Percentiles rank a stretch among this genome's conserved stretches.
Conservation (phyloP, 768 basidiomycete genomes). For the Pleurotus pulmonarius region DNA sequence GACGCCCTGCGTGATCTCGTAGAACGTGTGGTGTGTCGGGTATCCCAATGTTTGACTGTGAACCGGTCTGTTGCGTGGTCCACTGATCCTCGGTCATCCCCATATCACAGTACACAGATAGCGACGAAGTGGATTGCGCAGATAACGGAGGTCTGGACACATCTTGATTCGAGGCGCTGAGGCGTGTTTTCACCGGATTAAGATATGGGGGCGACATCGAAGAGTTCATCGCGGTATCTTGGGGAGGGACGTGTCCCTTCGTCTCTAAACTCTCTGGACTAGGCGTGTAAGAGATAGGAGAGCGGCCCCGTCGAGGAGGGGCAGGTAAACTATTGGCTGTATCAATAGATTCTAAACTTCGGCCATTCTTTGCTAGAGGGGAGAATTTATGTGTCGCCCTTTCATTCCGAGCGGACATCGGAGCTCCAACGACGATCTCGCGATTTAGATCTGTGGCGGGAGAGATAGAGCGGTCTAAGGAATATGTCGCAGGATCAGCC, state of each 20-base stretch:
- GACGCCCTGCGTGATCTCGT: neutral
- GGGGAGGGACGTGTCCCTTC: no score
- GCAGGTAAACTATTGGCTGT: conserved; percentile 29
- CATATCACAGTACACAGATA: no score
- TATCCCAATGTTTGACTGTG: no score
- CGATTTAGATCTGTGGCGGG: conserved; percentile 8
- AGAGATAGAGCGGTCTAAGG: conserved; percentile 10
- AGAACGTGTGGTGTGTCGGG: no score
- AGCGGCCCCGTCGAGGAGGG: conserved; percentile 29
- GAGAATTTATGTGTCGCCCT: neutral
- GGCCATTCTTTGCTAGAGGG: conserved; percentile 13
- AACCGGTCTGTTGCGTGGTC: no score
- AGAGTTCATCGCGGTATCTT: no score
- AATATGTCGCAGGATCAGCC: neutral
- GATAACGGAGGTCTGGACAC: neutral
- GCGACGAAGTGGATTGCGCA: neutral
- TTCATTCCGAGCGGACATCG: neutral
- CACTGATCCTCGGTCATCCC: no score
- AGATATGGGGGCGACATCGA: no score
- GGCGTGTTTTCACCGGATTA: no score
- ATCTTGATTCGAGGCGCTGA: neutral
- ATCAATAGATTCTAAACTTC: conserved; percentile 19
- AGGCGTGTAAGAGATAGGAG: conserved; percentile 17
- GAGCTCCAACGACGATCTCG: neutral
- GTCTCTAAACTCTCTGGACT: conserved; percentile 7